Conservation (phyloP, 495 filamentous ascomycete species). For the Aspergillus cavernicola region DNA sequence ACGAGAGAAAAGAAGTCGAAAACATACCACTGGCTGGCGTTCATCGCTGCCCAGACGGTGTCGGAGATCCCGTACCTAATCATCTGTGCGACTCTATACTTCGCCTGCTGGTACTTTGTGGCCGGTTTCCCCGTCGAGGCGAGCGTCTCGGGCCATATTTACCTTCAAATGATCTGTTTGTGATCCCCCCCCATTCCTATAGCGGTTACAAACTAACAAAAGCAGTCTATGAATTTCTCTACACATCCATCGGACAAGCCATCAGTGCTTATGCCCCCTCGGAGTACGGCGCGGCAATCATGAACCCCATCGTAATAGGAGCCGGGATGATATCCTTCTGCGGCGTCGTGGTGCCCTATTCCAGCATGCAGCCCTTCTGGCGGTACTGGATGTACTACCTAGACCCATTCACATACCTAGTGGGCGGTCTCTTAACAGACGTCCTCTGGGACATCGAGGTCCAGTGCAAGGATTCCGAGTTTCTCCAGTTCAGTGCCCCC, state of each 20-base stretch:
- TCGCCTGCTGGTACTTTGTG: constrained; percentile 57
- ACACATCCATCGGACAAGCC: constrained; percentile 41
- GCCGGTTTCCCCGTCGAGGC: constrained; percentile 44
- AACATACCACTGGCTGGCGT: constrained; percentile 46
- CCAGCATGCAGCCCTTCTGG: constrained; percentile 53
- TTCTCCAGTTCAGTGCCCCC: constrained; percentile 59
- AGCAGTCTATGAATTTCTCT: constrained; percentile 44
- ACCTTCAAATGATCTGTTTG: constrained; percentile 47
- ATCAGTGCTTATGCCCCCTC: constrained; percentile 55
- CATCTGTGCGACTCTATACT: constrained; percentile 55
- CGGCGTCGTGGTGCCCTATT: constrained; percentile 52
- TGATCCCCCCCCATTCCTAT: too few species aligned
- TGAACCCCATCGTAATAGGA: constrained; percentile 49
- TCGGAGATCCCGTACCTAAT: constrained; percentile 60
- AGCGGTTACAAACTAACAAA: background rate
- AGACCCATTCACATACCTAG: constrained; percentile 53
- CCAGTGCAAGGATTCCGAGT: constrained; percentile 53
- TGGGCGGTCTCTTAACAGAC: constrained; percentile 44
- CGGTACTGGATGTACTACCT: constrained; percentile 58
- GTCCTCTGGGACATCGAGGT: constrained; percentile 47
- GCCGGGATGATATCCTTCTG: constrained; percentile 51
- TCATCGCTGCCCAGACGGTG: constrained; percentile 43
- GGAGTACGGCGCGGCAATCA: constrained; percentile 50
- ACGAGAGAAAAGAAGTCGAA: constrained; percentile 69
- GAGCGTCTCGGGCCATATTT: constrained; percentile 43